Conservation (phyloP, 306 rosid species). For the Quercus gilva region DNA sequence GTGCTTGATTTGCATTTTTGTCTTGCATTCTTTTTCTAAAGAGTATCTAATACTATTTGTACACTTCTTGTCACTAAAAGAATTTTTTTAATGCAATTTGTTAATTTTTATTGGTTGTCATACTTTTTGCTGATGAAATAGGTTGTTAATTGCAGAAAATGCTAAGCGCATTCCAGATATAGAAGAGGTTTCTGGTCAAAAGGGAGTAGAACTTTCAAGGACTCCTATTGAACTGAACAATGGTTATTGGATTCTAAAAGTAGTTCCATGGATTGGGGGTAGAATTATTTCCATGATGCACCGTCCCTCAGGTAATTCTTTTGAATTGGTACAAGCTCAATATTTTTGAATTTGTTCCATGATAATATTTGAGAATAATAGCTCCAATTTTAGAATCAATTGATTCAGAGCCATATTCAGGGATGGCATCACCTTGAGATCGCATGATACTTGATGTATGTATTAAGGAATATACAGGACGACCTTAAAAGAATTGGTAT, state of each 20-base stretch:
- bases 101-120: background rate
- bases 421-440: no score
- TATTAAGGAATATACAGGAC: background rate
- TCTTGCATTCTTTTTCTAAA: background rate
- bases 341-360: background rate
- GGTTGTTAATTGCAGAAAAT: conserved; percentile 43
- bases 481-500: background rate
- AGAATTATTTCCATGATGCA: conserved; percentile 87
- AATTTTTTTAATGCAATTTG: background rate
- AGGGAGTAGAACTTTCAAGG: conserved; percentile 58
- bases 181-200: conserved; percentile 58
- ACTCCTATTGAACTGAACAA: conserved; percentile 77
- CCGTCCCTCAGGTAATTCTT: conserved; percentile 72
- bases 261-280: conserved; percentile 95
- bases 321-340: background rate
- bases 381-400: background rate
- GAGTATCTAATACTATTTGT: background rate
- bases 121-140: conserved; percentile 17
- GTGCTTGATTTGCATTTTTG: background rate
- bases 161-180: conserved; percentile 65
- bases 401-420: background rate
- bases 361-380: background rate
- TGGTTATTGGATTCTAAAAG: conserved; percentile 63
- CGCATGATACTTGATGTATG: background rate
- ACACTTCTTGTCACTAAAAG: background rate